Conservation (phyloP, 768 basidiomycete genomes). For the Dacryopinax primogenitus region DNA sequence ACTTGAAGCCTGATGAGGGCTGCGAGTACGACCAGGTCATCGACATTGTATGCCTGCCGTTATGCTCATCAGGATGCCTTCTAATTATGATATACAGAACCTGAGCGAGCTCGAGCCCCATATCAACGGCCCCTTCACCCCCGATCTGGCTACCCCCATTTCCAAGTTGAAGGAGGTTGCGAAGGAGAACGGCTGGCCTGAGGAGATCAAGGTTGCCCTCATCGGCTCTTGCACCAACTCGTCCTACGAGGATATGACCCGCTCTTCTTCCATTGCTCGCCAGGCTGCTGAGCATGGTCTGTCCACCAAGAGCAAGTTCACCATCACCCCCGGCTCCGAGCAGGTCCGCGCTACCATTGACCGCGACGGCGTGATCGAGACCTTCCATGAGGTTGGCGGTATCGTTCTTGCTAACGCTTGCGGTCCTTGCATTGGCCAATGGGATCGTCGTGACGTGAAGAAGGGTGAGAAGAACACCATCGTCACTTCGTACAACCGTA, state of each 20-base stretch:
- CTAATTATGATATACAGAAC: constrained; percentile 42
- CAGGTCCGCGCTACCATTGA: constrained; percentile 96
- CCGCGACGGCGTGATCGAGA: constrained; percentile 83
- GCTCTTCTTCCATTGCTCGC: constrained; percentile 84
- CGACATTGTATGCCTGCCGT: constrained; percentile 54
- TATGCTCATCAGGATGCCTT: not conserved
- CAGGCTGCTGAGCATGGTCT: constrained; percentile 84
- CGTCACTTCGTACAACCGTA: constrained; percentile 99
- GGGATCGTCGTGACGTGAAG: constrained; percentile 93
- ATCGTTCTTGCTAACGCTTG: constrained; percentile 95
- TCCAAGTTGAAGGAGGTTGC: constrained; percentile 87
- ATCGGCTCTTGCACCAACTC: constrained; percentile 99
- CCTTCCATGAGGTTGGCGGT: constrained; percentile 80
- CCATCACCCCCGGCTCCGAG: constrained; percentile 95
- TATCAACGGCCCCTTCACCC: constrained; percentile 99
- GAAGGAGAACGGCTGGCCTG: constrained; percentile 93
- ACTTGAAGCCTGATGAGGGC: constrained; percentile 73
- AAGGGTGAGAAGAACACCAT: constrained; percentile 97
- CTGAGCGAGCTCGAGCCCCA: constrained; percentile 96
- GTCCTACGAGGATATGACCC: constrained; percentile 99
- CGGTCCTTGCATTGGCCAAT: constrained; percentile 98
- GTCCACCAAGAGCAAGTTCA: constrained; percentile 83
- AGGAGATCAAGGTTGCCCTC: constrained; percentile 90
- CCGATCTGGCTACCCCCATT: constrained; percentile 95
- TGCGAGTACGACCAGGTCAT: constrained; percentile 91